Evolutionary conservation across 257 asterid species (phyloP).

Genomic region (Penstemon davidsonii): DNA sequence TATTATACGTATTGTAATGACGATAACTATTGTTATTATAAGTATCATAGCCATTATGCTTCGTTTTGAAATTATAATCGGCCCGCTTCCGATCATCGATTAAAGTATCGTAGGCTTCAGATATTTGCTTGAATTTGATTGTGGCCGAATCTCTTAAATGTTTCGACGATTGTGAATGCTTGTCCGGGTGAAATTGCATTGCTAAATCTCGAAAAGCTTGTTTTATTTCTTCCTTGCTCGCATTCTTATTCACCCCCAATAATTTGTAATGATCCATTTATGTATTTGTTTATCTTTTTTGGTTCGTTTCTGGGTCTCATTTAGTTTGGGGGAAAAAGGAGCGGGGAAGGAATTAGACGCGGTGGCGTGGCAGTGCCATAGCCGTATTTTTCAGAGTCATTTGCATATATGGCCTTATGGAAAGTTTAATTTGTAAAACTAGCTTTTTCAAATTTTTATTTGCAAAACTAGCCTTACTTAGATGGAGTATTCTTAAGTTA

Average conservation of each 20-base stretch:
- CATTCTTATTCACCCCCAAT: constrained; percentile 56
- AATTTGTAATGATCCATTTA: constrained; percentile 73
- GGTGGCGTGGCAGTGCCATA: constrained; percentile 45
- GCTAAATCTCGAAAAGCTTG: constrained; percentile 77
- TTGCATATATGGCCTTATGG: no score
- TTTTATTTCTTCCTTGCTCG: constrained; percentile 86
- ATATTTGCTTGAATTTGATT: constrained; percentile 65
- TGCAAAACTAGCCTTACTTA: no score
- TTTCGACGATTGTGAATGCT: constrained; percentile 70
- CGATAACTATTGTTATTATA: constrained; percentile 15
- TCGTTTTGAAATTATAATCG: constrained; percentile 52
- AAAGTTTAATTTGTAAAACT: no score
- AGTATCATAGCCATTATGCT: neutral
- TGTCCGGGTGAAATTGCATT: constrained; percentile 89
- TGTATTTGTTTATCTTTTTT: neutral
- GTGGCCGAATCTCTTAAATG: constrained; percentile 54
- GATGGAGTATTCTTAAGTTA: no score
- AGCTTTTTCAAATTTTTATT: no score
- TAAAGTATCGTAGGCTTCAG: constrained; percentile 84
- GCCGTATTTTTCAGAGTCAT: constrained; percentile 25
- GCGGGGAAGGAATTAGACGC: constrained; percentile 23
- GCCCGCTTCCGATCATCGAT: constrained; percentile 73
- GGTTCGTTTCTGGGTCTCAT: neutral
- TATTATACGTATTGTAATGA: constrained; percentile 21
- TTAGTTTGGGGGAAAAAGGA: constrained; percentile 20